Percentiles rank a stretch among this genome's conserved stretches.
Conservation (phyloP, 176 grass and related monocot species). For the Oryza coarctata region DNA sequence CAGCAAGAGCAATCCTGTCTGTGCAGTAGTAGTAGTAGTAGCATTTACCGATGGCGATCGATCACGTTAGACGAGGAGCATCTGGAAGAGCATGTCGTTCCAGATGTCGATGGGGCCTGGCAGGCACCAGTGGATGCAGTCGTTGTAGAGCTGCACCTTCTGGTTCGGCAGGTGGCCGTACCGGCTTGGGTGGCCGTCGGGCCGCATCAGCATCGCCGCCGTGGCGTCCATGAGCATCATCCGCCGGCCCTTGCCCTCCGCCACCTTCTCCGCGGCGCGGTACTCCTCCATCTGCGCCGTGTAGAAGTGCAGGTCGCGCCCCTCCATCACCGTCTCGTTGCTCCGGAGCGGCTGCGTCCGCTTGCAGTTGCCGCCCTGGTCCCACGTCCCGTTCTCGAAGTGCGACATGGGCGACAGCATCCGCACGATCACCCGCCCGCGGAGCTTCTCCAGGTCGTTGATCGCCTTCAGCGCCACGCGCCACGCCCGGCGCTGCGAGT, state of each 20-base stretch:
- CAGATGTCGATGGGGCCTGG: slow-evolving; percentile 71
- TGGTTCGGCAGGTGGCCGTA: slow-evolving; percentile 61
- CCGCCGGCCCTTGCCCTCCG: slow-evolving; percentile 17
- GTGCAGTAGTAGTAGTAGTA: slow-evolving; percentile 15
- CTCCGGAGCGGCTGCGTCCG: slow-evolving; percentile 50
- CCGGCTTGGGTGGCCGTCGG: slow-evolving; percentile 73
- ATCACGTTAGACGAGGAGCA: slow-evolving; percentile 34
- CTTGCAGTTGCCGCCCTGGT: slow-evolving; percentile 69
- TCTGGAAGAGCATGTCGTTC: slow-evolving; percentile 80
- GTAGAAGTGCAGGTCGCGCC: slow-evolving; percentile 57
- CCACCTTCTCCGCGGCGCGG: slow-evolving; percentile 34
- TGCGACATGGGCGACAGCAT: slow-evolving; percentile 78
- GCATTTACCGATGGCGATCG: slow-evolving; percentile 16
- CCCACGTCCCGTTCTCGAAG: slow-evolving; percentile 92
- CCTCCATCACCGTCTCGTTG: slow-evolving; percentile 59
- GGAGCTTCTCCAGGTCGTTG: slow-evolving; percentile 24
- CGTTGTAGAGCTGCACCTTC: slow-evolving; percentile 69
- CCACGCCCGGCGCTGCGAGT: slow-evolving; percentile 65
- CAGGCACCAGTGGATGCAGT: slow-evolving; percentile 85
- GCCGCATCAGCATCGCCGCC: slow-evolving; percentile 66
- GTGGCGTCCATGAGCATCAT: slow-evolving; percentile 69
- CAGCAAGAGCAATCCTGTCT: slow-evolving; percentile 12
- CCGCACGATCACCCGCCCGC: slow-evolving; percentile 53
- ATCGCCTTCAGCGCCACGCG: slow-evolving; percentile 54
- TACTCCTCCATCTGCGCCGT: slow-evolving; percentile 74